These are phyloP conservation scores for Flaveria ramosissima DNA, from an alignment of 129 eudicot species.

Conservation along the genomic window DNA sequence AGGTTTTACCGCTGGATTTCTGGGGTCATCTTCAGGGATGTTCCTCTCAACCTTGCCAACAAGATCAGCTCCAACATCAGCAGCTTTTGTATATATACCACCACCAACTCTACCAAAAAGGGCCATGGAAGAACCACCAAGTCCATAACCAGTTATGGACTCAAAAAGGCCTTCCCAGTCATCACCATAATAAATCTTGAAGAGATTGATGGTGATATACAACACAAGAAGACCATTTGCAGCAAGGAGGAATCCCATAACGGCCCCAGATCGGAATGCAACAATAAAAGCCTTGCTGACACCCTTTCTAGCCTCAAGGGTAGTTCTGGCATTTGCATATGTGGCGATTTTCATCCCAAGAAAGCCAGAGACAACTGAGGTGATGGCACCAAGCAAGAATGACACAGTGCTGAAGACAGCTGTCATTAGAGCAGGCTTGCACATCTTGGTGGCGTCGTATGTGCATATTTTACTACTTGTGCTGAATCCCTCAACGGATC, in stretches of 20 bases:
- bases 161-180: constrained; percentile 95
- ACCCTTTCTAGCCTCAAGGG: constrained; percentile 92
- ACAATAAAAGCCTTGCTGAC: constrained; percentile 84
- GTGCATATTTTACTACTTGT: constrained; percentile 63
- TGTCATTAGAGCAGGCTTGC: constrained; percentile 92
- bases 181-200: constrained; percentile 88
- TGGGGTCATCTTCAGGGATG: constrained; percentile 92
- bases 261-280: constrained; percentile 94
- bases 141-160: constrained; percentile 92
- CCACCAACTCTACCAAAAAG: constrained; percentile 96
- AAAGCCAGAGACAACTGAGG: constrained; percentile 83
- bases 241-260: constrained; percentile 94
- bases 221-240: constrained; percentile 89
- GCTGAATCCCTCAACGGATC: constrained; percentile 92
- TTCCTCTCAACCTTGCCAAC: constrained; percentile 83
- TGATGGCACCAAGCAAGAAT: constrained; percentile 81
- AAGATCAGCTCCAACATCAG: constrained; percentile 94
- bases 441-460: constrained; percentile 60
- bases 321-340: constrained; percentile 90
- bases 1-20: constrained; percentile 73
- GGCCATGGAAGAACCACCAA: constrained; percentile 96
- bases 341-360: constrained; percentile 96
- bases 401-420: constrained; percentile 85
- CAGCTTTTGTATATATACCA: constrained; percentile 86
- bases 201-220: constrained; percentile 64